Base-by-base conservation (phyloP, 148 eudicot species). In the Rhododendron ovatum region DNA sequence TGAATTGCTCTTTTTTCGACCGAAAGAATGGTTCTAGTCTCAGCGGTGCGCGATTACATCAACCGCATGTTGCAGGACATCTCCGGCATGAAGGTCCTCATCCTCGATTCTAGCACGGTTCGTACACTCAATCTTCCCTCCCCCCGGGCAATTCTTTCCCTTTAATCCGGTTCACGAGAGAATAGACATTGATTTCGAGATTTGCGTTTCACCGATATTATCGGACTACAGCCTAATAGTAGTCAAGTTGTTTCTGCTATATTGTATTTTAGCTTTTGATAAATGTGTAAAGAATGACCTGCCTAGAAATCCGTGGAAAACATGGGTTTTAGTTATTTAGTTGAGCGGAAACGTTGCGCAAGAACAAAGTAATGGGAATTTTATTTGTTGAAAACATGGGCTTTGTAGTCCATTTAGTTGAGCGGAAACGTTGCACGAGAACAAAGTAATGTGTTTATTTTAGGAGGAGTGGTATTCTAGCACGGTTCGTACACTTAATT, bases 11-110 rank as follows among this genome's bases (percentile, higher is more conserved):
- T 13, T 12, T 8, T 51, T 55, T 55, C 80, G 63, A 84, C 55
- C 47, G 17, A 63, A 90, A 80, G 51, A 12, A 95, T 96, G 99
- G 99, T 93, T 90, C 77, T 96, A 51, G 90, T 95, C 6, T 82
- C 93, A 39, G 93, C 94, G 18, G 98, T 92, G 57, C 91, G 98
- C 63, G 99, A 95, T 82, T 96, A 96, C 91, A 84, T 96, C 84
- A 96, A 95, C 88, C 94, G 94, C 45, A 96, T 96, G 98, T 85
- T 96, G 22, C 98, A 92, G 74, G 99, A 96, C 82, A 96, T 95
- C 67, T 95, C 95, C 53, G 99, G 99, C 85, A 96, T 96, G 99
- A 96, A 96, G 88, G 94, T 96, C 78, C 96, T 96, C 92, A 93
- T 96, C 69, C 98, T 96, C 85, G 99, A 96, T 91, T 92, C 96